Base-by-base conservation (phyloP, 129 eudicot genomes). In the Tanacetum coccineum region DNA sequence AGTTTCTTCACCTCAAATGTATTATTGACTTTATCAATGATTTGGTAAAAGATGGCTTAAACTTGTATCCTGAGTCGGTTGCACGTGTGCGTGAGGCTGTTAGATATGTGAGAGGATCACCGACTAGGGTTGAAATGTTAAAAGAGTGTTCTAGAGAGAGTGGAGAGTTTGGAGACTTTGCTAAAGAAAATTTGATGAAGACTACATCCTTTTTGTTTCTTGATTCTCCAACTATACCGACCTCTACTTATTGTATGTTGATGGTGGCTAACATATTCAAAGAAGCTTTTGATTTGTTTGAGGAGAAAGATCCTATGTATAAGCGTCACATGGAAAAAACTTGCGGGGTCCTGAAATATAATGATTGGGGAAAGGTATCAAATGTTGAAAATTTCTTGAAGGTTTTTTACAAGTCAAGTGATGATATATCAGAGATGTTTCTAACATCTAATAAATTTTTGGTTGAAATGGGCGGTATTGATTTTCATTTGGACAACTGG, bases 1-100 rank as follows among this genome's bases (percentile, higher is more conserved):
- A 18, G 61, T 32, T 30, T 67, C 32, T 67, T 67, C 71, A 57
- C 50, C 49, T 67, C 18, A 67, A 52, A 32, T 67, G 71, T 12
- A 28, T 67, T 30, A 48, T 51, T 67, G 71, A 67, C 32, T 51
- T 51, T 9, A 67, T 28, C 13, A 67, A 67, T 67, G 18, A 9
- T 17, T 4, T 67, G 71, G 49, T 51, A 9, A 32, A 32, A 51
- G 36, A 8, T 47, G 30, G 18, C 13, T 67, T 67, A 17, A 51
- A 51, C 2, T 59, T 50, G 39, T 15, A 30, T 51, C 49, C 32
- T 11, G 19, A 30, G 19, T 10, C 10, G 0, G 36, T 32, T 51
- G 3, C 50, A 18, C 61, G 49, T 4, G 61, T 52, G 32, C 71
- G 71, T 67, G 61, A 28, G 6, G 13, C 30, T 2, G 30, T 67